These are phyloP conservation scores for Mentha longifolia DNA, from an alignment of 257 asterid genomes.

Conservation along the genomic window DNA sequence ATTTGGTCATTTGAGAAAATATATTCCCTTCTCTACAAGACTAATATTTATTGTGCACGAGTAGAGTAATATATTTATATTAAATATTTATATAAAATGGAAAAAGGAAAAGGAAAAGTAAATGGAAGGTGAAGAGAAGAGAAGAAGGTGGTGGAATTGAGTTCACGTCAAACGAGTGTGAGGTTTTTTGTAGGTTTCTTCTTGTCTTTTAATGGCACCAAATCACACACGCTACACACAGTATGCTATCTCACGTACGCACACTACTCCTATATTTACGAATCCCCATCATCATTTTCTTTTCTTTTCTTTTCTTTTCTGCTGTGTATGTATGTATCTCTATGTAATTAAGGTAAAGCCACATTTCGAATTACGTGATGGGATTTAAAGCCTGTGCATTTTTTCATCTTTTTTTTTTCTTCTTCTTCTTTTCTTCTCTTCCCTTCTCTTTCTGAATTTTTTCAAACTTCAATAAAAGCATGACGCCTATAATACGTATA, in stretches of 20 bases:
- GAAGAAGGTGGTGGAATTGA: slow-evolving; percentile 41
- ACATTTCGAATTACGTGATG: slow-evolving; percentile 74
- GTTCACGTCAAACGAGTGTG: slow-evolving; percentile 69
- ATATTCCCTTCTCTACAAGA: slow-evolving; percentile 12
- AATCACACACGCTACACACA: slow-evolving; percentile 31
- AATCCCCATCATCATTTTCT: slow-evolving; percentile 14
- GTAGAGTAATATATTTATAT: not conserved
- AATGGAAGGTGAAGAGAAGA: slow-evolving; percentile 41
- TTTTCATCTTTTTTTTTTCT: not conserved
- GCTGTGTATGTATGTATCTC: slow-evolving; percentile 29
- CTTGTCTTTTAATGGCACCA: slow-evolving; percentile 64
- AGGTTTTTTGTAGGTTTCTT: slow-evolving; percentile 59
- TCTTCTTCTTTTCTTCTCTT: slow-evolving; percentile 32
- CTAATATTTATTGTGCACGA: not conserved
- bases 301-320: no score
- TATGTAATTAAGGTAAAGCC: slow-evolving; percentile 46
- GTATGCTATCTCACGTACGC: not conserved
- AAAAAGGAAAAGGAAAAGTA: not conserved
- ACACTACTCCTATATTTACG: not conserved
- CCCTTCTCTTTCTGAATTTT: slow-evolving; percentile 32
- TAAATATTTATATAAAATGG: no score
- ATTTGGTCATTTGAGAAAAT: slow-evolving; percentile 18
- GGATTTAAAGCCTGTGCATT: slow-evolving; percentile 71
- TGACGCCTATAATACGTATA: slow-evolving; percentile 31
- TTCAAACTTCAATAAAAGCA: slow-evolving; percentile 48